Evolutionary conservation across 306 rosid genomes (phyloP), one percentile per base, ranked within the genome.

Genomic region (Morella rubra): DNA sequence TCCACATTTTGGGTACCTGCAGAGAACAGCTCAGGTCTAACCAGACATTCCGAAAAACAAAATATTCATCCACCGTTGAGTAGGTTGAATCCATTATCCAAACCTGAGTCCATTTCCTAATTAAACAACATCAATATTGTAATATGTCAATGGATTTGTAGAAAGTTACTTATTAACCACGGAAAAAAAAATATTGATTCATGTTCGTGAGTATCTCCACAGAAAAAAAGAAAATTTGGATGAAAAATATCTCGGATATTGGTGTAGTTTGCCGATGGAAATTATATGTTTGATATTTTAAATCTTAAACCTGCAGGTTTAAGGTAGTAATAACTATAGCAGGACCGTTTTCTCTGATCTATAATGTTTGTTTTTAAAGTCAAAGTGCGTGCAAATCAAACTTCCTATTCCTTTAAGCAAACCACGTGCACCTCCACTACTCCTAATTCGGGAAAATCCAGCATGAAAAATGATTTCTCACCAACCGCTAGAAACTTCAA

Each of bases 401-500:
- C 72, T 60, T 80, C 68, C 84, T 53, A 56, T 80, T 80, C 80
- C 75, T 83, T 69, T 81, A 82, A 80, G 78, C 54, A 83, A 84
- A 65, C 85, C 69, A 85, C 84, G 50, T 32, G 73, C 16, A 72
- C 37, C 32, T 56, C 22, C 10, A 65, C 74, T 24, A 12, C 53
- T 46, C 76, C 53, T 76, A 66, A 16, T 80, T 69, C 77, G 59
- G 60, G 42, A 59, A 79, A 79, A 70, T 47, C 1, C 54, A 70
- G 50, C 64, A 4, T 62, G 45, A 85, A 83, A 83, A 86, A 27
- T 52, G 79, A 67, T 67, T 37, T 61, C 73, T 85, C 81, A 88
- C 86, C 89, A 83, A 88, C 91, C 87, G 74, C 73, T 75, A 20
- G 80, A 78, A 82, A 69, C 85, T 85, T 81, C 79, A 84, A 78